Conservation (phyloP, 2,329 filamentous ascomycete genomes). For the Monilinia aucupariae region DNA sequence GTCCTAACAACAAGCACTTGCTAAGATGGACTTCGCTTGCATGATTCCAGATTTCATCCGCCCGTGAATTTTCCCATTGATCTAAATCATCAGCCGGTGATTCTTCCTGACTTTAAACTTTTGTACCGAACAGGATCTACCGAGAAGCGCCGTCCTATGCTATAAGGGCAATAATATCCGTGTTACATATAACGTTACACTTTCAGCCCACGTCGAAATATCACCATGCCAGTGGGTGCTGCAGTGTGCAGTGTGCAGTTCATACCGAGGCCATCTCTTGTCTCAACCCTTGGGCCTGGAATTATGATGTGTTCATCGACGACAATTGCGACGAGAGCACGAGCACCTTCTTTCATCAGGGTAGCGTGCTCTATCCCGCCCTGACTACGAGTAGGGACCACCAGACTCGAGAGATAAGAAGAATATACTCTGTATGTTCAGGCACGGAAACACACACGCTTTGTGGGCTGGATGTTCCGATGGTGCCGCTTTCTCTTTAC, state of each 20-base stretch:
- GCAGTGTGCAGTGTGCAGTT: too few species aligned
- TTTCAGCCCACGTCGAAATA: not conserved
- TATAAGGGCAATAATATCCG: not conserved
- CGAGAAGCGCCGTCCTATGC: not conserved
- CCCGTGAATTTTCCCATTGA: not conserved
- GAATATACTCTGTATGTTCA: not conserved
- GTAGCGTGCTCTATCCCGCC: not conserved
- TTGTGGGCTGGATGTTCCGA: not conserved
- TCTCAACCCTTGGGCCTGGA: too few species aligned
- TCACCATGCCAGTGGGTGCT: not conserved
- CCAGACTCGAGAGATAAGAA: not conserved
- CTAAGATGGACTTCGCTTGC: not conserved
- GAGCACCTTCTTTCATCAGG: constrained; percentile 9
- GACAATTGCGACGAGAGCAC: not conserved
- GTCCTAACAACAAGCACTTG: not conserved
- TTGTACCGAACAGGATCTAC: not conserved
- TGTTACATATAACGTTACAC: not conserved
- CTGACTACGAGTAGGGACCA: too few species aligned
- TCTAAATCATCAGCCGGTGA: not conserved
- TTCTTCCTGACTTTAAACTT: not conserved
- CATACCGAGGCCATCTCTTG: not conserved
- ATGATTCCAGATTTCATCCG: not conserved
- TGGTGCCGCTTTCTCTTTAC: too few species aligned
- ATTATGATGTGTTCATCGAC: not conserved
- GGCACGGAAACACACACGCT: not conserved